Percentiles rank a stretch among this genome's conserved stretches.
Evolutionary conservation across 75 land plant species (phyloP).

Genomic region (Picea sitchensis): DNA sequence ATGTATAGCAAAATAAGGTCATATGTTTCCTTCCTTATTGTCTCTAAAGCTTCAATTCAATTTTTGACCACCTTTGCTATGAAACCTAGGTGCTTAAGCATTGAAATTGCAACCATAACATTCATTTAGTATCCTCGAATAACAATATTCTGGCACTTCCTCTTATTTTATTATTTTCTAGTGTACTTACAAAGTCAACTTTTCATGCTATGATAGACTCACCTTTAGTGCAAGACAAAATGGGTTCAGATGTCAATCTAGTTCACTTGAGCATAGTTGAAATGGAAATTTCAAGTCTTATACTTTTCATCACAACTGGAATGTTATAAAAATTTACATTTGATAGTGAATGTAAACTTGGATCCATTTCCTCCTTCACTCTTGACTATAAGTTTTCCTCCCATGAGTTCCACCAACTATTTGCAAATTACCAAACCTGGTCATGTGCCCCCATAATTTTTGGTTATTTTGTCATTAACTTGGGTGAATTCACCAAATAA

Average conservation of each 20-base stretch:
- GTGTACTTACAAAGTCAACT: background rate
- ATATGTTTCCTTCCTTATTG: constrained; percentile 20
- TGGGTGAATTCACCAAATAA: constrained; percentile 19
- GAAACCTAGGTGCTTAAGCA: constrained; percentile 32
- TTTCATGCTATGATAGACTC: background rate
- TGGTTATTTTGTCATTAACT: background rate
- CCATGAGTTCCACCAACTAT: constrained; percentile 22
- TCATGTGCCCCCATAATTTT: constrained; percentile 32
- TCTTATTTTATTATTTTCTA: background rate
- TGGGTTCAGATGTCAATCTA: background rate
- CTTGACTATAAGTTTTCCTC: constrained; percentile 11
- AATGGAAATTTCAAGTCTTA: background rate
- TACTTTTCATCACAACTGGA: background rate
- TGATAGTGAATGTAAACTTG: constrained; percentile 11
- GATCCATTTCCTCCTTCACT: constrained; percentile 21
- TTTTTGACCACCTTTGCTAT: constrained; percentile 25
- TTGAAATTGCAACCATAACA: constrained; percentile 30
- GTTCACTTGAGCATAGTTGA: background rate
- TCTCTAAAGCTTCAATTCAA: constrained; percentile 23
- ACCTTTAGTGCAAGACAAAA: background rate
- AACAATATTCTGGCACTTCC: constrained; percentile 22
- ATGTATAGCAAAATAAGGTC: constrained; percentile 25
- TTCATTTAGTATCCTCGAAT: constrained; percentile 29
- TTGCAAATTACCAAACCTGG: constrained; percentile 33
- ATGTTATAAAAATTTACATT: background rate